Evolutionary conservation across 2,329 filamentous ascomycete genomes (phyloP).

Genomic region (Dothiorella sarmentorum): DNA sequence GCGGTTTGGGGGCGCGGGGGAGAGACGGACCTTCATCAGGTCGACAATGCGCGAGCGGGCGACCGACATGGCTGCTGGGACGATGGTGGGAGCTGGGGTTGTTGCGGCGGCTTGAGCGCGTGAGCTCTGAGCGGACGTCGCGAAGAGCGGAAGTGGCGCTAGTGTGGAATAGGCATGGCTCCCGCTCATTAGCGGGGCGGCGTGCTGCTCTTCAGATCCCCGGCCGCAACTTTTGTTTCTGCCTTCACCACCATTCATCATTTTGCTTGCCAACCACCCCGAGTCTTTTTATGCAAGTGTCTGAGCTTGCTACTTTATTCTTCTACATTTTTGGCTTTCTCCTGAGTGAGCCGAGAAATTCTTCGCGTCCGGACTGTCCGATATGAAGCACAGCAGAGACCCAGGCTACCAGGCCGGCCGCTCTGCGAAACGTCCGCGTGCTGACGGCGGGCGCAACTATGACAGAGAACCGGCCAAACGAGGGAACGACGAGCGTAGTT

Average conservation of each 20-base stretch:
- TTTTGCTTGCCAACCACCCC: neutral
- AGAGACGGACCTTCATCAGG: conserved; percentile 67
- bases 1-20: neutral
- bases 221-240: neutral
- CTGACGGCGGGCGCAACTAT: neutral
- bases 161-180: neutral
- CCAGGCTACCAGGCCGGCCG: neutral
- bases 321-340: too few relatives aligned
- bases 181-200: conserved; percentile 2
- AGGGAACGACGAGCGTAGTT: neutral
- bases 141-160: neutral
- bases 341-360: neutral
- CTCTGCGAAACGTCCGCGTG: neutral
- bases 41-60: conserved; percentile 56
- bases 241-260: neutral
- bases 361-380: neutral
- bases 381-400: neutral
- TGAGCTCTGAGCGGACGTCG: too few relatives aligned
- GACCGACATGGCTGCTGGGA: conserved; percentile 44
- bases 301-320: neutral
- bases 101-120: too few relatives aligned
- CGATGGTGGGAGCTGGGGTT: too few relatives aligned
- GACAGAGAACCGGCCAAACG: neutral
- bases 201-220: neutral
- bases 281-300: too few relatives aligned